Base-by-base conservation (phyloP, 768 basidiomycete species). In the Atractiella rhizophila region DNA sequence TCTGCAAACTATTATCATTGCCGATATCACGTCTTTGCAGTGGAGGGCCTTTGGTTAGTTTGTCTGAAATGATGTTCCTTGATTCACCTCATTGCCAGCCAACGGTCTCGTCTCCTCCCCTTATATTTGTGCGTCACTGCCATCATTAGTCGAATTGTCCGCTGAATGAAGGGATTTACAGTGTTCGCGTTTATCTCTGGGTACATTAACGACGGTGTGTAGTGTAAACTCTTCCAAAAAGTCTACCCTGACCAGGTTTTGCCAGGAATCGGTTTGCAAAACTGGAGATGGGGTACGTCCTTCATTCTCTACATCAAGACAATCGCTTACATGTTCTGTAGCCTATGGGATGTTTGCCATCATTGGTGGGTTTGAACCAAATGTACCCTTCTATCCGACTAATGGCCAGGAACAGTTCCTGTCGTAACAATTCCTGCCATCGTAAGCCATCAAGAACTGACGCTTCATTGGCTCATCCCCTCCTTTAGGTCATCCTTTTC, bases 1-100 rank as follows among this genome's bases (percentile, higher is more conserved):
- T 32, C 7, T 24, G 13, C n/a, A n/a, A 30, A 11, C 37, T 32
- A 40, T 45, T n/a, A 51, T 61, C 46, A 61, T 62, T 31, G 61
- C 59, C 33, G 62, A 64, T 42, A 59, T 60, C 50, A 63, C 63
- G 28, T 58, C 53, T 24, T 48, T 64, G 2, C 50, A 57, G 28
- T 64, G 57, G 56, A 51, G 63, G 39, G 59, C 50, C n/a, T 50
- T 59, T 19, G 39, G 34, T 7, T 45, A 40, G 1, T 40, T 41
- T 10, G 7, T 40, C 18, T 45, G 1, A 29, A 34, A 29, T 38
- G 18, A 26, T 23, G 16, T 20, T 32, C 52, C 48, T 43, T 47
- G 47, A 26, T n/a, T n/a, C n/a, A n/a, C n/a, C n/a, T n/a, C n/a
- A n/a, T n/a, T n/a, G n/a, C n/a, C n/a, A n/a, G n/a, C n/a, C n/a